Conservation (phyloP, 192 early-diverging fungal species). For the Mortierella claussenii region DNA sequence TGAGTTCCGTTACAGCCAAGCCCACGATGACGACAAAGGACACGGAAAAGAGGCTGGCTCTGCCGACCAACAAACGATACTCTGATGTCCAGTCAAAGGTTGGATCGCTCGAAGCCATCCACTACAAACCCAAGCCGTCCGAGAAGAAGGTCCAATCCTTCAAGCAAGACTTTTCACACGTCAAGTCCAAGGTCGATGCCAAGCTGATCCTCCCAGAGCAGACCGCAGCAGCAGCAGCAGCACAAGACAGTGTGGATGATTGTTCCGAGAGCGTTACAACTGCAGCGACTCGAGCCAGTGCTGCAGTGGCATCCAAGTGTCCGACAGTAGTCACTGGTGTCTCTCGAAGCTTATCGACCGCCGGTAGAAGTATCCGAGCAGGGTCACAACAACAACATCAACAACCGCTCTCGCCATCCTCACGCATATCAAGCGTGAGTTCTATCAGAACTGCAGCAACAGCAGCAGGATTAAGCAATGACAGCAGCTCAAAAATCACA, state of each 20-base stretch:
- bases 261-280: background rate
- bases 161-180: constrained; percentile 46
- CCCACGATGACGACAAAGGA: too few relatives aligned
- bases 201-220: constrained; percentile 13
- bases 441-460: constrained; percentile 2
- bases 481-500: too few relatives aligned
- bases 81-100: constrained; percentile 53
- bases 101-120: constrained; percentile 53
- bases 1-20: too few relatives aligned
- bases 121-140: constrained; percentile 47
- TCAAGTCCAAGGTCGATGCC: constrained; percentile 48
- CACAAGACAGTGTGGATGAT: too few relatives aligned
- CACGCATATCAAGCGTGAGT: constrained; percentile 3
- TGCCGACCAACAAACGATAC: constrained; percentile 26
- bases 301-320: background rate
- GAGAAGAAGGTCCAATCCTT: constrained; percentile 54
- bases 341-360: too few relatives aligned
- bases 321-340: constrained; percentile 2
- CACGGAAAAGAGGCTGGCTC: background rate
- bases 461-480: too few relatives aligned
- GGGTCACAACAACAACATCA: background rate
- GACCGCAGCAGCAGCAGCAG: background rate
- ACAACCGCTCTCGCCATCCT: constrained; percentile 9
- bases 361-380: background rate
- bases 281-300: background rate